These are phyloP conservation scores for Stagonosporopsis chrysanthemi DNA, from an alignment of 2,329 filamentous ascomycete genomes.

Conservation along the genomic window DNA sequence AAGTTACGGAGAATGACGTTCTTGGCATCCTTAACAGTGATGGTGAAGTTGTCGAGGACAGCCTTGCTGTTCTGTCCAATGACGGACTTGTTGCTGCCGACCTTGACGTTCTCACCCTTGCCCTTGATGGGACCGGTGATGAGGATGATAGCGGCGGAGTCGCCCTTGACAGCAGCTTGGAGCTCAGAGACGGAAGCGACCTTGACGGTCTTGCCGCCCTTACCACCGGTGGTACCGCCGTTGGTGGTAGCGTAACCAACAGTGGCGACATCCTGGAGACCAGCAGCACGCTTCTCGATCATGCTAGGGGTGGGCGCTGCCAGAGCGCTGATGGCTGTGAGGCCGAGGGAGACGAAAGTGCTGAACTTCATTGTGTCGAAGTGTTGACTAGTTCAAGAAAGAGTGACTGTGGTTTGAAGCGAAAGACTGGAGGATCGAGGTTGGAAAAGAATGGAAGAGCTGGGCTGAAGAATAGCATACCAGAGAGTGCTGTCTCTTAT, in stretches of 20 bases:
- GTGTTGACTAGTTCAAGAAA: conserved; percentile 19
- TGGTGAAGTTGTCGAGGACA: conserved; percentile 55
- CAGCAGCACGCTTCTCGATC: conserved; percentile 37
- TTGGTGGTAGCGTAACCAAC: conserved; percentile 46
- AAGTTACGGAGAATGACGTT: conserved; percentile 68
- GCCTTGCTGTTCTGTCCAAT: conserved; percentile 58
- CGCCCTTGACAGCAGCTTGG: conserved; percentile 54
- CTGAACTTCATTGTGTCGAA: conserved; percentile 42
- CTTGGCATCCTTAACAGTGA: conserved; percentile 57
- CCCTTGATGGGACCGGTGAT: conserved; percentile 56
- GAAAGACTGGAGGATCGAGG: conserved; percentile 23
- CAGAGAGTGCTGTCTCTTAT: conserved; percentile 15
- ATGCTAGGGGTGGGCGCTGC: conserved; percentile 42
- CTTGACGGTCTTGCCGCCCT: conserved; percentile 45
- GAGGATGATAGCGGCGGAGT: conserved; percentile 56
- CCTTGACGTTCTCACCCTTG: conserved; percentile 51
- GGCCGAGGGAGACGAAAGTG: conserved; percentile 38
- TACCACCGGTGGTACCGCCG: conserved; percentile 51
- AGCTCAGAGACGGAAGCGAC: conserved; percentile 52
- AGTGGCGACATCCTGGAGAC: conserved; percentile 38
- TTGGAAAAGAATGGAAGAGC: conserved; percentile 29
- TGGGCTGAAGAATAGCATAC: conserved; percentile 21
- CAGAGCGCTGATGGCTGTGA: conserved; percentile 42
- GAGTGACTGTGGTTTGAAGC: conserved; percentile 25
- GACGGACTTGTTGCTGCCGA: conserved; percentile 60